Percentiles rank a stretch among this genome's conserved stretches.
Evolutionary conservation across 1,284 basidiomycete species (phyloP).

Genomic region (Boletus sp.): DNA sequence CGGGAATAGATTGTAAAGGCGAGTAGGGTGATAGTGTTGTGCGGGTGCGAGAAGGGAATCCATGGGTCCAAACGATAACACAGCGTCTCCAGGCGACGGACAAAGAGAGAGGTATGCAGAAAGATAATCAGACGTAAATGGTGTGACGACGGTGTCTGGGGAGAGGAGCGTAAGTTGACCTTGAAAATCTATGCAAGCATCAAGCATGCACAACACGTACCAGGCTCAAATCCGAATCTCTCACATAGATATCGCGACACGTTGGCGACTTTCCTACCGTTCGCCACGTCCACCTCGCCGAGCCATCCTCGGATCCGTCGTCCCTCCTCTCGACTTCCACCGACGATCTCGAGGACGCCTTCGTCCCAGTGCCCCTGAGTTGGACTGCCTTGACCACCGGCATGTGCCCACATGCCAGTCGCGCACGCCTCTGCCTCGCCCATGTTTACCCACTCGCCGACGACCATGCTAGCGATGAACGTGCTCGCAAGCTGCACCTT

Average conservation of each 20-base stretch:
- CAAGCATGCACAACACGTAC: slow-evolving; percentile 34
- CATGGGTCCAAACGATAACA: slow-evolving; percentile 75
- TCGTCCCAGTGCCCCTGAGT: slow-evolving; percentile 70
- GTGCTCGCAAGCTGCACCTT: slow-evolving; percentile 67
- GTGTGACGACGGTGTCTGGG: slow-evolving; percentile 65
- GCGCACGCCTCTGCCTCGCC: slow-evolving; percentile 73
- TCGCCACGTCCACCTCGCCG: slow-evolving; percentile 65
- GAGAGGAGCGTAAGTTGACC: not conserved
- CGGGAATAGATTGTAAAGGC: slow-evolving; percentile 65
- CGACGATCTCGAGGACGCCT: slow-evolving; percentile 68
- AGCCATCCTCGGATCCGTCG: slow-evolving; percentile 66
- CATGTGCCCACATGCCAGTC: slow-evolving; percentile 70
- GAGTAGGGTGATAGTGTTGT: slow-evolving; percentile 64
- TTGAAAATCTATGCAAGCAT: not conserved
- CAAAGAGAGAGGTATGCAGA: slow-evolving; percentile 72
- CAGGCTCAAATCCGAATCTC: slow-evolving; percentile 74
- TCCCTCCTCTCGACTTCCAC: slow-evolving; percentile 68
- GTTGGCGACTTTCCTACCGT: slow-evolving; percentile 59
- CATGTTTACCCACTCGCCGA: slow-evolving; percentile 67
- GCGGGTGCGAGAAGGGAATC: slow-evolving; percentile 70
- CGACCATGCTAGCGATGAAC: slow-evolving; percentile 66
- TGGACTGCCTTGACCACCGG: slow-evolving; percentile 23
- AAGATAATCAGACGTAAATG: slow-evolving; percentile 72
- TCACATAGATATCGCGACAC: slow-evolving; percentile 73
- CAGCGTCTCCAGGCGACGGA: slow-evolving; percentile 64